Base-by-base conservation (phyloP, 768 basidiomycete genomes). In the Auriculariales sp. region DNA sequence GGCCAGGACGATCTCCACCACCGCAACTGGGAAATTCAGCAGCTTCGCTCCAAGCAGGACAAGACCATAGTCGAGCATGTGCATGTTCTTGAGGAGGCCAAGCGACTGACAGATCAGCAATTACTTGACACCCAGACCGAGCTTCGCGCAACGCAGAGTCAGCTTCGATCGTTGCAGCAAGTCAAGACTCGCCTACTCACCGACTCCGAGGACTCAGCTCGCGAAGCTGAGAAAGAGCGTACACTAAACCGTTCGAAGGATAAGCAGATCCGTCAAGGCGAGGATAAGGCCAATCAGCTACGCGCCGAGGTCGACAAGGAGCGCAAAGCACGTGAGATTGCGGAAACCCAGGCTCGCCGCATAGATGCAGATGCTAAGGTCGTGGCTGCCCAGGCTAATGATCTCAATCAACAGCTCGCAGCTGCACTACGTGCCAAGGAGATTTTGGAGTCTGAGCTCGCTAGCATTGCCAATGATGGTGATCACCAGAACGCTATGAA, bases 51-150 rank as follows among this genome's bases (percentile, higher is more conserved):
- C 2, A 79, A 75, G 60, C 85, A 95, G 60, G 90, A 97, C 69
- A 97, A 93, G 69, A 95, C 88, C n/a, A 93, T 95, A 52, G 92
- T 98, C 36, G 93, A 98, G 64, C 94, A 98, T 59, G 89, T 95
- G 24, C 83, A 98, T 61, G 94, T 97, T 27, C 73, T 94, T 10
- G 92, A 97, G 62, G 88, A 93, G 61, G 94, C 94, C 14, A 98
- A 97, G 64, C 81, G 81, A 30, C 81, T 94, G 50, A 93, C 94
- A 1, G 94, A 98, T 61, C 78, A 84, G 32, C 89, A 95, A 59
- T 77, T 97, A 14, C 77, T 71, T 17, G 86, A 88, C 2, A 84
- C 91, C 0, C 81, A 86, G 50, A 64, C 71, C 17, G 90, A 94
- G 61, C 64, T 94, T 28, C 73, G 81, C 62, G 79, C 80, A 52